phyloP scores from a whole-genome alignment of 2,329 filamentous ascomycete genomes.

The Colletotrichum magnum region DNA sequence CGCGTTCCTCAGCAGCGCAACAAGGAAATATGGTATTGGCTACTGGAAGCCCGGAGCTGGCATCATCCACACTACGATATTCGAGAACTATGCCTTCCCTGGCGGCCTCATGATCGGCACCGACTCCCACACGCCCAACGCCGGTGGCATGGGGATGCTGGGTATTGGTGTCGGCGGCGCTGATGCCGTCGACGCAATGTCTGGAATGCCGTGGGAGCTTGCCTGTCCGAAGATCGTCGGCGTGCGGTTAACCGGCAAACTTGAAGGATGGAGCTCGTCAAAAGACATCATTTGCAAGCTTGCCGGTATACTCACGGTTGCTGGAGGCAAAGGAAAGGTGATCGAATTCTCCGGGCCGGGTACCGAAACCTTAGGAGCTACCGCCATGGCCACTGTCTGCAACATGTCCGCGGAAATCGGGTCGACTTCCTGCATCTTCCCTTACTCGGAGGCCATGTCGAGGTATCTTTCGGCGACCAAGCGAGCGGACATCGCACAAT shows the following conservation, averaged over 20 bases:
- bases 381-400: conserved; percentile 54
- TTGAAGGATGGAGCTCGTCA: conserved; percentile 50
- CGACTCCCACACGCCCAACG: conserved; percentile 55
- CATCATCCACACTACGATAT: conserved; percentile 56
- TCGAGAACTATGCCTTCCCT: conserved; percentile 56
- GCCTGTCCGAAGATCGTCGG: conserved; percentile 50
- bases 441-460: conserved; percentile 50
- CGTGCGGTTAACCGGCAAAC: conserved; percentile 48
- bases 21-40: conserved; percentile 61
- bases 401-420: conserved; percentile 56
- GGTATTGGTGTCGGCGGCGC: conserved; percentile 59
- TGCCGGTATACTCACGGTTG: conserved; percentile 51
- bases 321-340: conserved; percentile 52
- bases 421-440: conserved; percentile 54
- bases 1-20: conserved; percentile 53
- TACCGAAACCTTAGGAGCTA: conserved; percentile 48
- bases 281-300: conserved; percentile 56
- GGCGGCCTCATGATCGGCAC: conserved; percentile 54
- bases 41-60: conserved; percentile 55
- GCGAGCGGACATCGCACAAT: conserved; percentile 44
- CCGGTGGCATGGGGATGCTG: conserved; percentile 52
- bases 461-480: conserved; percentile 50
- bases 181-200: conserved; percentile 61
- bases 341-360: conserved; percentile 55
- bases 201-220: conserved; percentile 52